phyloP scores from a whole-genome alignment of 163 green algal species.

The Coccomyxa subellipsoidea region DNA sequence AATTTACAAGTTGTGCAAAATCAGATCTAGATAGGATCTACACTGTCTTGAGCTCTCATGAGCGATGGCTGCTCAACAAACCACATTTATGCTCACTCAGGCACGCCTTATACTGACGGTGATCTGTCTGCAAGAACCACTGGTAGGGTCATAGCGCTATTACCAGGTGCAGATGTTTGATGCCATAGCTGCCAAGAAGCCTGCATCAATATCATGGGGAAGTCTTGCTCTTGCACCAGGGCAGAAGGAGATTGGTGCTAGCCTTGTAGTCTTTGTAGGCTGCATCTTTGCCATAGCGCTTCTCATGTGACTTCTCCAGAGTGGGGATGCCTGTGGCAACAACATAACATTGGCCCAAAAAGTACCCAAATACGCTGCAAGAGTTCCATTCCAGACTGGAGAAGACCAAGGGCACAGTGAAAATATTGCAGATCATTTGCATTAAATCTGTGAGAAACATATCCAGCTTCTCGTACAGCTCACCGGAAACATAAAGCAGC shows the following conservation, averaged over 20 bases:
- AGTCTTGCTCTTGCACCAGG: background rate
- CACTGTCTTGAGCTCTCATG: too few species aligned
- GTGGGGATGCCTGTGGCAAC: conserved; percentile 22
- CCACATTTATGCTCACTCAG: too few species aligned
- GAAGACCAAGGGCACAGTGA: background rate
- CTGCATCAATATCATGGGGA: too few species aligned
- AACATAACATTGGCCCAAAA: background rate
- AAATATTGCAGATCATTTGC: background rate
- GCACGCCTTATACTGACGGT: too few species aligned
- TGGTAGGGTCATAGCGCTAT: too few species aligned
- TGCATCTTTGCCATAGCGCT: conserved; percentile 20
- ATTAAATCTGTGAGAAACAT: background rate
- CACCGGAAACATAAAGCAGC: conserved; percentile 32
- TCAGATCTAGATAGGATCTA: too few species aligned
- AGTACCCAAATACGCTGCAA: background rate
- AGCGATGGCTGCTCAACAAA: too few species aligned
- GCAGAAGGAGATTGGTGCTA: conserved; percentile 18
- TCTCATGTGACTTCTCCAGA: conserved; percentile 13
- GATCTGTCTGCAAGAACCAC: too few species aligned
- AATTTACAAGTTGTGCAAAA: too few species aligned
- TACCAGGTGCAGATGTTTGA: too few species aligned
- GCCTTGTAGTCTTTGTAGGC: conserved; percentile 21
- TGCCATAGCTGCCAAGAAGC: too few species aligned
- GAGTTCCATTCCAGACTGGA: background rate
- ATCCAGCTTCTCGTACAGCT: background rate